Evolutionary conservation across 2,329 filamentous ascomycete species (phyloP).

Genomic region (Calcarisporium arbuscula): DNA sequence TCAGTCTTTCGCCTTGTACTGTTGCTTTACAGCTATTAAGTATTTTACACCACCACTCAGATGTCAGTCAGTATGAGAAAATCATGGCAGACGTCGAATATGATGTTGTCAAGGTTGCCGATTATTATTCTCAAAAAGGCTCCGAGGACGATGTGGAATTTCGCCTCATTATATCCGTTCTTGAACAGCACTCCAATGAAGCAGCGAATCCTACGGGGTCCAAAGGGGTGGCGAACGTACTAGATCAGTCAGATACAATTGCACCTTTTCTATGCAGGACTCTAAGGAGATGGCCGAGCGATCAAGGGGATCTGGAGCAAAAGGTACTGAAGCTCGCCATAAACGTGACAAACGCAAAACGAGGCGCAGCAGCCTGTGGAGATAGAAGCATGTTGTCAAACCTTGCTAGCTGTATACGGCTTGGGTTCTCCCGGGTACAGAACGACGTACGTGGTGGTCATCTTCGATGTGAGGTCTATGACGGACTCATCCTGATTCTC

Average conservation of each 20-base stretch:
- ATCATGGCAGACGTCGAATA: conserved; percentile 22
- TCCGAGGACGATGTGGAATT: conserved; percentile 28
- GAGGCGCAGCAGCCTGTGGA: conserved; percentile 64
- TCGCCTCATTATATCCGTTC: conserved; percentile 34
- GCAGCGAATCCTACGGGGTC: conserved; percentile 12
- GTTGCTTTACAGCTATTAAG: conserved; percentile 60
- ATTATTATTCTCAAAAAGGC: conserved; percentile 13
- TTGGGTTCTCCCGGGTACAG: conserved; percentile 42
- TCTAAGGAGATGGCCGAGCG: conserved; percentile 23
- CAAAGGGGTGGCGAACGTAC: conserved; percentile 13
- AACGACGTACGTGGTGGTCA: conserved; percentile 40
- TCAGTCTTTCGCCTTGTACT: conserved; percentile 53
- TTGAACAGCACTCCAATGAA: conserved; percentile 27
- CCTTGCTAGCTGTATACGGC: conserved; percentile 44
- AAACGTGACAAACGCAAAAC: conserved; percentile 80
- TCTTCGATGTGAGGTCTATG: conserved; percentile 48
- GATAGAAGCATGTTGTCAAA: conserved; percentile 46
- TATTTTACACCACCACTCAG: conserved; percentile 21
- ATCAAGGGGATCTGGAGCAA: conserved; percentile 19
- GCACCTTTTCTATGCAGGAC: conserved; percentile 22
- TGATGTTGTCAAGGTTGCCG: conserved; percentile 19
- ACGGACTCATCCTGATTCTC: conserved; percentile 69
- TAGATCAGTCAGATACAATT: conserved; percentile 19
- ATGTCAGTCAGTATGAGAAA: conserved; percentile 20
- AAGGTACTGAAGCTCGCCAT: conserved; percentile 56